Percentiles rank a stretch among this genome's conserved stretches.
These are phyloP conservation scores for Puya raimondii DNA, from an alignment of 176 grass and related monocot genomes.

Conservation along the genomic window DNA sequence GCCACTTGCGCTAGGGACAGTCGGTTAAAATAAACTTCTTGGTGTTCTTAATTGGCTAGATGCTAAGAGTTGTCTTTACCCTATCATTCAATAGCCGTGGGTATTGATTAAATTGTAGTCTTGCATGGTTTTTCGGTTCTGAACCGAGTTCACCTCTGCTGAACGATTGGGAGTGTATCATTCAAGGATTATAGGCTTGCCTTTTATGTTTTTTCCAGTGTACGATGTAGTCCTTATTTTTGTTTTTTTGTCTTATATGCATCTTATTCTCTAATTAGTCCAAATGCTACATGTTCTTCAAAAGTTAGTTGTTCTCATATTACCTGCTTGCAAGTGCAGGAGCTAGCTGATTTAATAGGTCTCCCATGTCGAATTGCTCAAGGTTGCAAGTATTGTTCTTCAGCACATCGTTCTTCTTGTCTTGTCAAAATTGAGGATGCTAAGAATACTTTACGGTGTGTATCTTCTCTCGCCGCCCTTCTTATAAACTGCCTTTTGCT, in stretches of 20 bases:
- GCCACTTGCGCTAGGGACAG: too few species aligned
- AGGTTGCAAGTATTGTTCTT: conserved; percentile 89
- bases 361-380: conserved; percentile 83
- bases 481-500: background rate
- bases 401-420: conserved; percentile 72
- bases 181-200: too few species aligned
- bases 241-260: background rate
- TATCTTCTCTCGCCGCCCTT: background rate
- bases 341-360: conserved; percentile 61
- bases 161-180: too few species aligned
- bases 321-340: conserved; percentile 32
- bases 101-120: too few species aligned
- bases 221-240: too few species aligned
- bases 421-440: conserved; percentile 58
- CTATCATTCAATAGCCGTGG: too few species aligned
- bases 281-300: background rate
- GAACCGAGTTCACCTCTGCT: too few species aligned
- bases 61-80: too few species aligned
- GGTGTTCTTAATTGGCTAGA: too few species aligned
- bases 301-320: background rate
- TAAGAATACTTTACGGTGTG: conserved; percentile 30
- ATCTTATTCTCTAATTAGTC: background rate
- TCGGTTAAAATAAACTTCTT: too few species aligned
- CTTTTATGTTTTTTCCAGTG: too few species aligned
- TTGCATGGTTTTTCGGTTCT: too few species aligned